Percentiles rank a stretch among this genome's conserved stretches.
These are phyloP conservation scores for Spiromastix sp. DNA, from an alignment of 2,329 filamentous ascomycete genomes.

Conservation along the genomic window DNA sequence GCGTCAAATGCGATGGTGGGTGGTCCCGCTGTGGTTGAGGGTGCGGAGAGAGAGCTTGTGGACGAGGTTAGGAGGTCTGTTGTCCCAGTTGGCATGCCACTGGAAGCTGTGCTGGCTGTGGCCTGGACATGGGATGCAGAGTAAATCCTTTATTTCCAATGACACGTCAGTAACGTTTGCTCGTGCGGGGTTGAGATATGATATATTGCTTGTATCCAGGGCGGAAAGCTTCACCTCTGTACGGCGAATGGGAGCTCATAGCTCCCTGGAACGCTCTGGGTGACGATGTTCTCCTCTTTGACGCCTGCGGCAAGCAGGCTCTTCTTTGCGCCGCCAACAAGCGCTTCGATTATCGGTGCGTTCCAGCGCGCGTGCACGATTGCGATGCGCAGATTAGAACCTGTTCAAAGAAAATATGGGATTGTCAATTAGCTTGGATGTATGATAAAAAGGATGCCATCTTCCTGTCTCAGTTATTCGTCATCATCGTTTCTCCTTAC, in stretches of 20 bases:
- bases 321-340: constrained; percentile 70
- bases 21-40: constrained; percentile 27
- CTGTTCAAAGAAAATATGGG: constrained; percentile 23
- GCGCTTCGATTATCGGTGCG: constrained; percentile 70
- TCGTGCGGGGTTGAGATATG: not conserved
- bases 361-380: constrained; percentile 98
- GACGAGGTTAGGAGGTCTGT: constrained; percentile 52
- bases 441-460: too few relatives aligned
- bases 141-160: constrained; percentile 54
- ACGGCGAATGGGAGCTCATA: constrained; percentile 92
- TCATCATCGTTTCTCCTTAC: too few relatives aligned
- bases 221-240: constrained; percentile 53
- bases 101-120: constrained; percentile 43
- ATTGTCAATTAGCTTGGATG: constrained; percentile 10
- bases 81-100: constrained; percentile 30
- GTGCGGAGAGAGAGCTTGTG: constrained; percentile 51
- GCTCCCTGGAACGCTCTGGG: constrained; percentile 82
- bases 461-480: too few relatives aligned
- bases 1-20: constrained; percentile 63
- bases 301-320: constrained; percentile 72
- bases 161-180: too few relatives aligned
- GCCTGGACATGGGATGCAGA: constrained; percentile 79
- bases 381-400: constrained; percentile 71
- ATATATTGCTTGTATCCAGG: not conserved
- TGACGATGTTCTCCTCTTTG: constrained; percentile 73